phyloP scores from a whole-genome alignment of 2,329 filamentous ascomycete genomes.

The Fusarium buharicum region DNA sequence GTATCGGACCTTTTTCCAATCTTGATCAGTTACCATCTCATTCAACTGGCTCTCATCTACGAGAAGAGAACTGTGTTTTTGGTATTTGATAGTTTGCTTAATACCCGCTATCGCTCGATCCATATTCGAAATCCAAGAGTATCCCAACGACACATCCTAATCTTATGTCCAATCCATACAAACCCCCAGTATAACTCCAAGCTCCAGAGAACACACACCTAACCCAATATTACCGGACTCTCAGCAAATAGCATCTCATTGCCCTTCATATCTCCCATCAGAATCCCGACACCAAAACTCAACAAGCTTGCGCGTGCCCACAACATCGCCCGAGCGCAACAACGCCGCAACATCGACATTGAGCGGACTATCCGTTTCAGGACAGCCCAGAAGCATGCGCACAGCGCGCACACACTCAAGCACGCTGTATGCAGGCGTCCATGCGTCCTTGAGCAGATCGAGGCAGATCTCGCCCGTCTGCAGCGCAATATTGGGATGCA shows the following conservation, averaged over 20 bases:
- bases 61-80: constrained; percentile 6
- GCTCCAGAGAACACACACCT: constrained; percentile 26
- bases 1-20: background rate
- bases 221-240: background rate
- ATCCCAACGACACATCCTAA: constrained; percentile 20
- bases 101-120: constrained; percentile 24
- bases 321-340: constrained; percentile 71
- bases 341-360: constrained; percentile 83
- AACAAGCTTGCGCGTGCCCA: constrained; percentile 76
- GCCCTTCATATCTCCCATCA: constrained; percentile 52
- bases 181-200: constrained; percentile 18
- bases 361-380: constrained; percentile 78
- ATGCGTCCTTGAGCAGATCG: constrained; percentile 81
- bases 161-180: constrained; percentile 10
- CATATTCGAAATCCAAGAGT: constrained; percentile 6
- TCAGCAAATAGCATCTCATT: constrained; percentile 28
- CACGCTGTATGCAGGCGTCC: constrained; percentile 88
- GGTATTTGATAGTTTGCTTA: constrained; percentile 22
- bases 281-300: constrained; percentile 70
- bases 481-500: constrained; percentile 81
- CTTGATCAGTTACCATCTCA: background rate
- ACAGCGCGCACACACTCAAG: constrained; percentile 78
- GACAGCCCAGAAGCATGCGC: constrained; percentile 71
- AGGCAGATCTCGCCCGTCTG: constrained; percentile 91
- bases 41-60: background rate